Evolutionary conservation across 495 filamentous ascomycete genomes (phyloP).

Genomic region (Penicillium pancosmium): DNA sequence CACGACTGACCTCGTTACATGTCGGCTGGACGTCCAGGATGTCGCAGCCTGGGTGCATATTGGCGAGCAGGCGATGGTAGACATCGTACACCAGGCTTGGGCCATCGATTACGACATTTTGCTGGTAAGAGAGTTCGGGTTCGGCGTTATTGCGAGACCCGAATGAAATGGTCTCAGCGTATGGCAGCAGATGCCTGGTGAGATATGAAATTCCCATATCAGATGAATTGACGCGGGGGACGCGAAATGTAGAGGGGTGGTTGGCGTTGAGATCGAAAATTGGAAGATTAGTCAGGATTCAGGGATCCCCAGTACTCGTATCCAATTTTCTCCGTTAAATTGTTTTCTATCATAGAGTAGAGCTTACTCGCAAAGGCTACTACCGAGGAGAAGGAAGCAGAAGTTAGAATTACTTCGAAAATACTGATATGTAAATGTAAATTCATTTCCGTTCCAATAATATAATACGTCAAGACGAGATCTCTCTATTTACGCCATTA

Average conservation of each 20-base stretch:
- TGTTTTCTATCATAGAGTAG: too few relatives aligned
- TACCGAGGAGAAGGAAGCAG: too few relatives aligned
- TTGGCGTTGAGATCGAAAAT: not conserved
- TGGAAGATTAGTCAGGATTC: too few relatives aligned
- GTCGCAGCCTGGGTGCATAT: conserved; percentile 33
- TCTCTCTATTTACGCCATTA: too few relatives aligned
- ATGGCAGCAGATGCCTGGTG: conserved; percentile 58
- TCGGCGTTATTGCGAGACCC: conserved; percentile 9
- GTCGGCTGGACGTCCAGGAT: conserved; percentile 58
- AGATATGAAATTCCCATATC: conserved; percentile 75
- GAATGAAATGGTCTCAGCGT: conserved; percentile 53
- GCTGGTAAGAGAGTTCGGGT: conserved; percentile 15
- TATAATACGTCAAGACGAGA: too few relatives aligned
- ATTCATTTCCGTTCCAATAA: too few relatives aligned
- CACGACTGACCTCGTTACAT: conserved; percentile 61
- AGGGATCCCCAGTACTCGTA: too few relatives aligned
- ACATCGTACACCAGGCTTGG: conserved; percentile 75
- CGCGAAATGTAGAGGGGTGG: not conserved
- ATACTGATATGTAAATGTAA: too few relatives aligned
- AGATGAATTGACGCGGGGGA: not conserved
- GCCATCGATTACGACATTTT: conserved; percentile 69
- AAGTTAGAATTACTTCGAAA: too few relatives aligned
- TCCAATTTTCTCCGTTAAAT: too few relatives aligned
- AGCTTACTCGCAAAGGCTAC: too few relatives aligned
- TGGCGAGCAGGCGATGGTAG: conserved; percentile 54